These are phyloP conservation scores for Phytopythium delawarense DNA, from an alignment of 352 stramenopile species.

Conservation along the genomic window DNA sequence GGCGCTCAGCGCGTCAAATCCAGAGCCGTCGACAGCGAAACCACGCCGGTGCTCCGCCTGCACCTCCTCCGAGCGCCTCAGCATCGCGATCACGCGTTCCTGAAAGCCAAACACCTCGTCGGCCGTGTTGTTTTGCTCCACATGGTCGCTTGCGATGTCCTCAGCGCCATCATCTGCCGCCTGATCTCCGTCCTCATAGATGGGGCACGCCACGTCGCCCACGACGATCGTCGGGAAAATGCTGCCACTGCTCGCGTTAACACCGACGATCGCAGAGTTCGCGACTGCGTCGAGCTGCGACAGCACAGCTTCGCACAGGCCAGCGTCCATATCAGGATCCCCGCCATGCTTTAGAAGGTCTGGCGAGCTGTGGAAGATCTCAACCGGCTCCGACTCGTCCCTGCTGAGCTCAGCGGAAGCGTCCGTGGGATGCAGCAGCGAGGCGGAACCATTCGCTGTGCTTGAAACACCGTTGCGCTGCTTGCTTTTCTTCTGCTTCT, in stretches of 20 bases:
- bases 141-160: constrained; percentile 4
- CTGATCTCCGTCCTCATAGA: constrained; percentile 23
- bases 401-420: constrained; percentile 5
- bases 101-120: constrained; percentile 40
- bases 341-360: constrained; percentile 12
- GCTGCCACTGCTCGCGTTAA: neutral
- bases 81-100: constrained; percentile 46
- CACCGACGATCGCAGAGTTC: constrained; percentile 5
- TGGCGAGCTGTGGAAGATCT: constrained; percentile 38
- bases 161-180: constrained; percentile 2
- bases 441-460: constrained; percentile 16
- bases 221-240: constrained; percentile 39
- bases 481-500: constrained; percentile 21
- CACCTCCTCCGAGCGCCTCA: constrained; percentile 43
- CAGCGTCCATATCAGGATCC: constrained; percentile 37
- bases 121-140: constrained; percentile 5
- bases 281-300: constrained; percentile 49
- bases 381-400: constrained; percentile 14
- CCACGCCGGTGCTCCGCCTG: constrained; percentile 39
- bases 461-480: constrained; percentile 18
- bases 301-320: constrained; percentile 44
- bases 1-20: constrained; percentile 47
- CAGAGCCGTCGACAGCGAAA: constrained; percentile 39
- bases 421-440: constrained; percentile 13
- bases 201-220: constrained; percentile 50